These are phyloP conservation scores for Rhododendron vialii DNA, from an alignment of 148 eudicot genomes.

Conservation along the genomic window DNA sequence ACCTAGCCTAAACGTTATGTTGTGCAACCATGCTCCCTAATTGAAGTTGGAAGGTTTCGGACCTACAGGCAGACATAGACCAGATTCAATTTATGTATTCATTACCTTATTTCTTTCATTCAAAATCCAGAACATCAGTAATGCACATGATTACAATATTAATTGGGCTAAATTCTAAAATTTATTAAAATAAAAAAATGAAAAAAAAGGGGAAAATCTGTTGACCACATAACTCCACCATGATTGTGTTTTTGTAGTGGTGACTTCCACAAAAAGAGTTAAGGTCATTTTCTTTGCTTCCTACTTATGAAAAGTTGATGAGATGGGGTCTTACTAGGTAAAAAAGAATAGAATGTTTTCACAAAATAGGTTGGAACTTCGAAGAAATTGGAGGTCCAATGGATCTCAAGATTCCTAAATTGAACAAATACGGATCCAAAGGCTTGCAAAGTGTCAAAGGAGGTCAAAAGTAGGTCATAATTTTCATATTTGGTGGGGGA, in stretches of 20 bases:
- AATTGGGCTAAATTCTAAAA: background rate
- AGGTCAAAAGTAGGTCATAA: background rate
- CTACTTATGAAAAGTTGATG: conserved; percentile 2
- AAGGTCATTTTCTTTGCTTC: background rate
- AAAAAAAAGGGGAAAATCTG: background rate
- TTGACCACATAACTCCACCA: background rate
- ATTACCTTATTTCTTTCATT: background rate
- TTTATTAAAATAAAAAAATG: background rate
- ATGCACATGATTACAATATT: background rate
- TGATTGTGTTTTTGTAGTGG: background rate
- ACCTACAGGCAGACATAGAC: background rate
- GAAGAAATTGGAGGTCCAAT: conserved; percentile 7
- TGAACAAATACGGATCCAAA: background rate
- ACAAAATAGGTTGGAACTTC: background rate
- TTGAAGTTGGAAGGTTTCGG: background rate
- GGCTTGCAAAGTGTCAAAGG: background rate
- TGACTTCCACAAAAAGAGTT: background rate
- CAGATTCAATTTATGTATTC: background rate
- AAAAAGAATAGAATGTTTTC: background rate
- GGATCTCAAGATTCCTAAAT: background rate
- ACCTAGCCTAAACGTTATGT: background rate
- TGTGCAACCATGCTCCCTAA: background rate
- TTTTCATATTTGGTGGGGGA: background rate
- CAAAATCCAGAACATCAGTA: background rate
- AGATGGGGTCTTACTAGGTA: background rate